These are phyloP conservation scores for Takakia lepidozioides DNA, from an alignment of 225 moss, liverwort and hornwort genomes.

Conservation along the genomic window DNA sequence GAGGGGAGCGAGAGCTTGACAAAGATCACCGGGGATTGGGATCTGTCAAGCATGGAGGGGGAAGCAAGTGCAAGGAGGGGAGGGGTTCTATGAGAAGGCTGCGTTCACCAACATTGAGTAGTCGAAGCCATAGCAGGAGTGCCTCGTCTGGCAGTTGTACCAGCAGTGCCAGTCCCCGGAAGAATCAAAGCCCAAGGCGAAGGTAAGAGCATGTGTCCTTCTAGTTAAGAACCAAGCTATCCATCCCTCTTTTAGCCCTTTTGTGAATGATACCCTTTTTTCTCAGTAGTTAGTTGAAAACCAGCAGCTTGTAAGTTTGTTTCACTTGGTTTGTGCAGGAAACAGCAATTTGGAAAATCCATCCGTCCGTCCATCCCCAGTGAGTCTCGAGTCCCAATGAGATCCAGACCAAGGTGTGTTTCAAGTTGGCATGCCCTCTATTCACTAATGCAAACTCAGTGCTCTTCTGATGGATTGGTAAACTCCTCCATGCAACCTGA, in stretches of 20 bases:
- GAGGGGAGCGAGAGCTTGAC: slow-evolving; percentile 27
- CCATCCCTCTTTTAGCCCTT: too few species aligned
- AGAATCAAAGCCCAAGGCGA: slow-evolving; percentile 57
- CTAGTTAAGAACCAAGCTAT: too few species aligned
- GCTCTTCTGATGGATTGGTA: too few species aligned
- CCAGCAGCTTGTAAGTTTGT: too few species aligned
- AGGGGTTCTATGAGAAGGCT: slow-evolving; percentile 46
- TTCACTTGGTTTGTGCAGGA: slow-evolving; percentile 46
- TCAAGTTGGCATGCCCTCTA: slow-evolving; percentile 10
- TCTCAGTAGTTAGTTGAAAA: too few species aligned
- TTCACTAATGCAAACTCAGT: too few species aligned
- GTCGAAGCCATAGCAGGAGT: slow-evolving; percentile 66
- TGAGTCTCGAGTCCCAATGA: slow-evolving; percentile 57
- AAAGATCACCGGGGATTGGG: slow-evolving; percentile 19
- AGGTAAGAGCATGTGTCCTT: slow-evolving; percentile 40
- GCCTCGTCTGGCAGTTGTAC: slow-evolving; percentile 64
- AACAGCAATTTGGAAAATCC: slow-evolving; percentile 41
- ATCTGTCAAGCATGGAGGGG: slow-evolving; percentile 45
- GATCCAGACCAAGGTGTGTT: slow-evolving; percentile 81
- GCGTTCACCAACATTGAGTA: slow-evolving; percentile 69
- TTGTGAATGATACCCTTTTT: too few species aligned
- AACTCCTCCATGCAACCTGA: too few species aligned
- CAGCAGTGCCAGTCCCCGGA: slow-evolving; percentile 63
- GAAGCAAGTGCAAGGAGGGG: slow-evolving; percentile 51
- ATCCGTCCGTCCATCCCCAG: slow-evolving; percentile 57